Percentiles rank a stretch among this genome's conserved stretches.
These are phyloP conservation scores for Panicum virgatum DNA, from an alignment of 202 grass and related monocot genomes.

Conservation along the genomic window DNA sequence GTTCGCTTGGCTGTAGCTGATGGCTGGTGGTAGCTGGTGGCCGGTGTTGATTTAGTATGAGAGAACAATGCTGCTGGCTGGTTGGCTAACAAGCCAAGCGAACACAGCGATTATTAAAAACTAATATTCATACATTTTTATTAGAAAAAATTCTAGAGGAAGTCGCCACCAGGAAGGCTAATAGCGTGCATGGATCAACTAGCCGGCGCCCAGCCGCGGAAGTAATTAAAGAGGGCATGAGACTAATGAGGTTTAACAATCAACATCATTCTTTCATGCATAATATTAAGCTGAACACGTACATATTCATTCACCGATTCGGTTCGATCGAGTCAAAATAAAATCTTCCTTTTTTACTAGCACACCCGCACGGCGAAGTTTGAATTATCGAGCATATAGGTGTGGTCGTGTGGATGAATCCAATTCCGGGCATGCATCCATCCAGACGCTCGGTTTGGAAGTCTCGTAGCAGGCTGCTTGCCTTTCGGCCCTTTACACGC, in stretches of 20 bases:
- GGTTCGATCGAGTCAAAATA: background rate
- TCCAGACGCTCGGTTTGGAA: constrained; percentile 11
- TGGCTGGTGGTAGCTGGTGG: too few relatives aligned
- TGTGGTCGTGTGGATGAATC: constrained; percentile 1
- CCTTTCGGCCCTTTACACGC: background rate
- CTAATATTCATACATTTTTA: background rate
- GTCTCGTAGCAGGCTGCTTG: background rate
- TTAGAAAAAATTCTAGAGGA: background rate
- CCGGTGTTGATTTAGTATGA: too few relatives aligned
- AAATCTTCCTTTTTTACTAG: background rate
- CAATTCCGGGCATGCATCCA: constrained; percentile 11
- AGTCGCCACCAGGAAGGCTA: too few relatives aligned
- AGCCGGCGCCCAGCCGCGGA: too few relatives aligned
- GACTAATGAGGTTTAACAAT: background rate
- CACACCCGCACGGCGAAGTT: background rate
- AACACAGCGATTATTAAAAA: too few relatives aligned
- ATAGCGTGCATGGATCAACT: too few relatives aligned
- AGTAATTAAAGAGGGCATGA: background rate
- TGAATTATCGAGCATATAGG: background rate
- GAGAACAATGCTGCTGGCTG: too few relatives aligned
- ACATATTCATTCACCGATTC: background rate
- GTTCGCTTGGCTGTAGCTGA: too few relatives aligned
- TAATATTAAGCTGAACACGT: background rate
- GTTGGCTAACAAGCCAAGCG: too few relatives aligned
- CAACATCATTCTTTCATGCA: background rate